Conservation (phyloP, 148 eudicot species). For the Cornus florida region DNA sequence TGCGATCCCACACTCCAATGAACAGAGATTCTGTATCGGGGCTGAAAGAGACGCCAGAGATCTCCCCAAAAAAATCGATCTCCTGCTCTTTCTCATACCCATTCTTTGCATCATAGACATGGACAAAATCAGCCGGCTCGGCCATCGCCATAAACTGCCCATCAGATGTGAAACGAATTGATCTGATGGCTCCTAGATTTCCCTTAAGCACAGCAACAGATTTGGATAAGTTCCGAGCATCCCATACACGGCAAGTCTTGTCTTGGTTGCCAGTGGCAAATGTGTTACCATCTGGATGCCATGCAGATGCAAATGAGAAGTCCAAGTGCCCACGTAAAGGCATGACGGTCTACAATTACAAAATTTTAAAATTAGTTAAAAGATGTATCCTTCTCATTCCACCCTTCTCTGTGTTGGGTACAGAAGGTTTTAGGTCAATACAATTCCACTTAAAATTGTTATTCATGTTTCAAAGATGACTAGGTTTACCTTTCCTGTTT, state of each 20-base stretch:
- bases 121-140: constrained; percentile 39
- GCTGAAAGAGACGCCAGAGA: constrained; percentile 32
- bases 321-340: constrained; percentile 25
- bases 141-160: constrained; percentile 35
- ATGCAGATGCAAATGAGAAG: constrained; percentile 38
- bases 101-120: constrained; percentile 23
- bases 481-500: too few species aligned
- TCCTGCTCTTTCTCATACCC: constrained; percentile 31
- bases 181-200: constrained; percentile 32
- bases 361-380: too few species aligned
- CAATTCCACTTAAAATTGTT: too few species aligned
- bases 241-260: constrained; percentile 37
- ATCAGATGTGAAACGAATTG: constrained; percentile 33
- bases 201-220: constrained; percentile 28
- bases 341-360: too few species aligned
- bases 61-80: constrained; percentile 37
- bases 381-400: too few species aligned
- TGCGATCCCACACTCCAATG: constrained; percentile 34
- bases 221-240: constrained; percentile 21
- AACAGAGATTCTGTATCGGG: constrained; percentile 36
- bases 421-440: too few species aligned
- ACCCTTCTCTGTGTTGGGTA: too few species aligned
- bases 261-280: constrained; percentile 42
- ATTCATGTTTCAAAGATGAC: too few species aligned
- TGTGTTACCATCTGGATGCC: constrained; percentile 33